Evolutionary conservation across 2,329 filamentous ascomycete genomes (phyloP).

Genomic region (Cladosporium oxysporum): DNA sequence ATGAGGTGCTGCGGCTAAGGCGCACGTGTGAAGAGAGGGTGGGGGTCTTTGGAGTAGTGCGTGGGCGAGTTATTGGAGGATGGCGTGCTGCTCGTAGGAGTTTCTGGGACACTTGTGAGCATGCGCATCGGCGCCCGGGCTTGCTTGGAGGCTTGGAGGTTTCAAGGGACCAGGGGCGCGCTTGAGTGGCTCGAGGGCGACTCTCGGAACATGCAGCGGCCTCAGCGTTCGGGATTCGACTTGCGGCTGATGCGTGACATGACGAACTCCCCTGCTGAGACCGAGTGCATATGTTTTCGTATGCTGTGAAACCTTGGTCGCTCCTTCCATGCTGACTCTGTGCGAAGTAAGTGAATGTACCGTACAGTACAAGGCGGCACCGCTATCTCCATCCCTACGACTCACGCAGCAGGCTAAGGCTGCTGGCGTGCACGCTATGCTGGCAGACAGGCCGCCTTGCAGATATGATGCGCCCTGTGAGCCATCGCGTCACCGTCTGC

Average conservation of each 20-base stretch:
- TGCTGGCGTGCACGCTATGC: conserved; percentile 2
- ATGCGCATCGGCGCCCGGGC: neutral
- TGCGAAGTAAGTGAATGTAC: neutral
- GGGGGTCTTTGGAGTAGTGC: conserved; percentile 10
- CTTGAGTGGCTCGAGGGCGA: neutral
- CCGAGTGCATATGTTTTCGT: neutral
- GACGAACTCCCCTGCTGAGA: neutral
- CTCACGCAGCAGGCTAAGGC: neutral
- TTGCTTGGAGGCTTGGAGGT: neutral
- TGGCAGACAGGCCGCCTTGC: conserved; percentile 1
- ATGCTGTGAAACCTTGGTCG: neutral
- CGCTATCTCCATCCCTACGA: neutral
- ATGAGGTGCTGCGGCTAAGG: conserved; percentile 8
- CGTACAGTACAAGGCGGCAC: neutral
- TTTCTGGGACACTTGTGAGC: neutral
- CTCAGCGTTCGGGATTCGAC: neutral
- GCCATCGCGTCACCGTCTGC: conserved; percentile 13
- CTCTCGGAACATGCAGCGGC: neutral
- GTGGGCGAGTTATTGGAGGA: conserved; percentile 18
- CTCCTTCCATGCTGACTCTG: neutral
- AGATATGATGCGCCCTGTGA: conserved; percentile 4
- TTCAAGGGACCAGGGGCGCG: conserved; percentile 3
- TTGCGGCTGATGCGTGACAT: neutral
- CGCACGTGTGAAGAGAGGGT: conserved; percentile 15
- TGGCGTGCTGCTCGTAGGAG: conserved; percentile 12